Evolutionary conservation across 108 stramenopile genomes (phyloP), one percentile per base, ranked within the genome.

Genomic region (Mediolabrus comicus): DNA sequence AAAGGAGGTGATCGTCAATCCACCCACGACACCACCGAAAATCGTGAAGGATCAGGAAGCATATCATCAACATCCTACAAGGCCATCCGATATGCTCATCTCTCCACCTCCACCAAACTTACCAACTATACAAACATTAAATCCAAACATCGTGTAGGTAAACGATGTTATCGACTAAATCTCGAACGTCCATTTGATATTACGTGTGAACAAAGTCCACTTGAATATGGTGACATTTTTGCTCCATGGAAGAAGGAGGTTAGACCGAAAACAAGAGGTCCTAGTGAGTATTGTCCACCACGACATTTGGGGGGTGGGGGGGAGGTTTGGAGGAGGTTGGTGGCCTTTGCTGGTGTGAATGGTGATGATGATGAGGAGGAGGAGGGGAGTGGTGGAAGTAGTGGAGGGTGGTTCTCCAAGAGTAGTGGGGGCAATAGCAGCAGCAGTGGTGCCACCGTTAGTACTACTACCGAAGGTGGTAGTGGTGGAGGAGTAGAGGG

Each of bases 191-290:
- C 79, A 3, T 65, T 71, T 11, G 27, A 71, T 38, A 75, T 80
- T n/a, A 66, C 62, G 14, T 63, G 53, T 19, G 79, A 79, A 16
- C 71, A 66, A 31, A 60, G 58, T 22, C 77, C 77, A 13, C 39
- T 79, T 26, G 77, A 79, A 39, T 79, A 79, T 22, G 77, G 77
- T 3, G 77, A 79, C 27, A 71, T 67, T 36, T 71, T 79, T 64
- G 38, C 70, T n/a, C 70, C 70, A 8, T 79, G 77, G 77, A 12
- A 27, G 0, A 65, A 59, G 64, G 59, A 56, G 2, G 54, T 39
- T 1, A 35, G 53, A n/a, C 77, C 77, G 4, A 0, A 0, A 3
- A 63, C 55, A 0, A 41, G 17, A 0, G 77, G 77, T 24, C 77
- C 77, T 0, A 49, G 26, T 26, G 77, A 79, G 36, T 79, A 79